Evolutionary conservation across 345 rosid genomes (phyloP).

Genomic region (Camelina laxa): DNA sequence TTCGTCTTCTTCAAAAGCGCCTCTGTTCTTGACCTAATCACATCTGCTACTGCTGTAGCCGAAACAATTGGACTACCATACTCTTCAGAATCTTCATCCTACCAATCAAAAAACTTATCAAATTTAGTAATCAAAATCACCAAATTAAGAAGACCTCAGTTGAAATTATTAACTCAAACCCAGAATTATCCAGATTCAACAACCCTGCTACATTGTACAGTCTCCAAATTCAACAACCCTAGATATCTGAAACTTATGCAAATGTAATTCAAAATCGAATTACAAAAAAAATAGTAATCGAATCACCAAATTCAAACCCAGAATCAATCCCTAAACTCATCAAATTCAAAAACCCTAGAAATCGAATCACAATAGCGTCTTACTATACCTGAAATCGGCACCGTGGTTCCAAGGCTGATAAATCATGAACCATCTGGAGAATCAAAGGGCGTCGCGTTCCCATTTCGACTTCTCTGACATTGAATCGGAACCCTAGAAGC

Average conservation of each 20-base stretch:
- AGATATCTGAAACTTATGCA: neutral
- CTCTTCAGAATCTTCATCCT: conserved; percentile 96
- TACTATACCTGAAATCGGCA: conserved; percentile 79
- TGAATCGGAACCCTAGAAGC: conserved; percentile 88
- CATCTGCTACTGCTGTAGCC: conserved; percentile 75
- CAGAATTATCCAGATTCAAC: neutral
- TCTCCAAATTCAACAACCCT: conserved; percentile 9
- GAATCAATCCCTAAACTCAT: too few relatives aligned
- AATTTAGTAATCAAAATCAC: neutral
- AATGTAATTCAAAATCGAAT: too few relatives aligned
- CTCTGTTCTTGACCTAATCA: conserved; percentile 80
- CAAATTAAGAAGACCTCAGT: neutral
- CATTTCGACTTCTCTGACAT: conserved; percentile 97
- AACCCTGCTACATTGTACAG: neutral
- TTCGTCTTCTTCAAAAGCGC: conserved; percentile 70
- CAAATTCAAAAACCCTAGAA: neutral
- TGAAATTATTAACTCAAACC: neutral
- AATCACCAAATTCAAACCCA: too few relatives aligned
- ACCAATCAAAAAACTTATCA: conserved; percentile 28
- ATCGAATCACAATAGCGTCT: neutral
- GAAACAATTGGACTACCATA: conserved; percentile 80
- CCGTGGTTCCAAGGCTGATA: conserved; percentile 82
- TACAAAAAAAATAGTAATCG: too few relatives aligned
- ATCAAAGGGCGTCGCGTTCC: conserved; percentile 94
- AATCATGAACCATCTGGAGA: conserved; percentile 94